phyloP scores from a whole-genome alignment of 768 basidiomycete genomes.

The Tulasnella sp. region DNA sequence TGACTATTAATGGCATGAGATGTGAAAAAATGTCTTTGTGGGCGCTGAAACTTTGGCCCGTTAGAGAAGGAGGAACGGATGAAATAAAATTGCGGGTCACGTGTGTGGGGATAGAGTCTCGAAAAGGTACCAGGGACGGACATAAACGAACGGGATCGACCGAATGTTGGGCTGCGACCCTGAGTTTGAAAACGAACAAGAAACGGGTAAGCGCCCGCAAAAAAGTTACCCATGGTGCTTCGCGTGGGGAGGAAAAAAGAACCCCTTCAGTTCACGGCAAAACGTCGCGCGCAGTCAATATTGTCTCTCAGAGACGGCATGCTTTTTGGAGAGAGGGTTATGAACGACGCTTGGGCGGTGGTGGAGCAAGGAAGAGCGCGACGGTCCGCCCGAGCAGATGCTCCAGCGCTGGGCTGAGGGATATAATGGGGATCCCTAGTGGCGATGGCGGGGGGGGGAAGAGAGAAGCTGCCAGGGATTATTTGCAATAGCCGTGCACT shows the following conservation, averaged over 20 bases:
- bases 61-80: background rate
- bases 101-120: background rate
- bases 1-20: background rate
- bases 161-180: background rate
- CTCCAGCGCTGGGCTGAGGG: background rate
- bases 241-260: background rate
- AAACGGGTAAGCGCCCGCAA: constrained; percentile 10
- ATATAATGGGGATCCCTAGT: background rate
- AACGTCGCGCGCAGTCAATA: background rate
- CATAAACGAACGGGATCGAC: background rate
- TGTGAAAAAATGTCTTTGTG: background rate
- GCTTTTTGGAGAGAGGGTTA: background rate
- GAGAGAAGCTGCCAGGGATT: background rate
- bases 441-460: background rate
- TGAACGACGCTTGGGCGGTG: background rate
- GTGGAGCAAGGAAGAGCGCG: background rate
- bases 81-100: background rate
- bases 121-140: constrained; percentile 3
- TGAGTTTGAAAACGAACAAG: background rate
- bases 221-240: background rate
- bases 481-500: background rate
- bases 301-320: background rate
- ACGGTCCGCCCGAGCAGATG: background rate
- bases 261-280: background rate
- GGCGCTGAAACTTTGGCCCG: background rate